phyloP scores from a whole-genome alignment of 768 basidiomycete species.

The Amanita pseudoporphyria region DNA sequence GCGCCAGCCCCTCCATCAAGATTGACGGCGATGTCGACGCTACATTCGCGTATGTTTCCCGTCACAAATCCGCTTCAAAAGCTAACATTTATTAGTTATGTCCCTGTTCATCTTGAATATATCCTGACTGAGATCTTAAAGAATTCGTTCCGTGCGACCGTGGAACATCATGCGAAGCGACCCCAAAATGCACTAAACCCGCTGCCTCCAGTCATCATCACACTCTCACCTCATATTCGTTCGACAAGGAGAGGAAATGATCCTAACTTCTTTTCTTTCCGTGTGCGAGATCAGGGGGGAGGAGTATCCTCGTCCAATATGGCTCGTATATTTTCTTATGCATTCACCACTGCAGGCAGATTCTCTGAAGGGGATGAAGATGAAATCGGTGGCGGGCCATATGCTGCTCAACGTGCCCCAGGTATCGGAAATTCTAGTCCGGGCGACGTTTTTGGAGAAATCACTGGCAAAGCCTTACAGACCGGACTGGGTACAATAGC shows the following conservation, averaged over 20 bases:
- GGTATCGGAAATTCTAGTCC: conserved; percentile 35
- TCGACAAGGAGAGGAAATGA: conserved; percentile 15
- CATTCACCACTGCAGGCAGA: conserved; percentile 77
- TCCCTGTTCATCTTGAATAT: conserved; percentile 87
- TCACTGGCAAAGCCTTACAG: conserved; percentile 68
- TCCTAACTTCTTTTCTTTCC: conserved; percentile 56
- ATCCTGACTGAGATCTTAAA: conserved; percentile 87
- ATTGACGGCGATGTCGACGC: conserved; percentile 65
- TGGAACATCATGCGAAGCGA: conserved; percentile 56
- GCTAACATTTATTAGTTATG: conserved; percentile 43
- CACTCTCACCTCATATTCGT: conserved; percentile 49
- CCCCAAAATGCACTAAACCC: conserved; percentile 22
- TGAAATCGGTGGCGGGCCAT: conserved; percentile 55
- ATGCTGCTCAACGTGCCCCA: conserved; percentile 66
- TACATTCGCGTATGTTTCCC: conserved; percentile 68
- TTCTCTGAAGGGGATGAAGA: conserved; percentile 20
- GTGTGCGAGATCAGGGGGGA: conserved; percentile 81
- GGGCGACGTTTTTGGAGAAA: conserved; percentile 61
- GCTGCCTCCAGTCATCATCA: conserved; percentile 61
- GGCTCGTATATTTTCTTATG: conserved; percentile 80
- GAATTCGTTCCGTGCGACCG: conserved; percentile 84
- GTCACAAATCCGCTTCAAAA: not conserved
- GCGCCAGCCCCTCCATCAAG: conserved; percentile 52
- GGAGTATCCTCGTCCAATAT: conserved; percentile 71
- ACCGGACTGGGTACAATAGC: conserved; percentile 85